phyloP scores from a whole-genome alignment of 352 stramenopile species.

The Phytophthora palmivora region DNA sequence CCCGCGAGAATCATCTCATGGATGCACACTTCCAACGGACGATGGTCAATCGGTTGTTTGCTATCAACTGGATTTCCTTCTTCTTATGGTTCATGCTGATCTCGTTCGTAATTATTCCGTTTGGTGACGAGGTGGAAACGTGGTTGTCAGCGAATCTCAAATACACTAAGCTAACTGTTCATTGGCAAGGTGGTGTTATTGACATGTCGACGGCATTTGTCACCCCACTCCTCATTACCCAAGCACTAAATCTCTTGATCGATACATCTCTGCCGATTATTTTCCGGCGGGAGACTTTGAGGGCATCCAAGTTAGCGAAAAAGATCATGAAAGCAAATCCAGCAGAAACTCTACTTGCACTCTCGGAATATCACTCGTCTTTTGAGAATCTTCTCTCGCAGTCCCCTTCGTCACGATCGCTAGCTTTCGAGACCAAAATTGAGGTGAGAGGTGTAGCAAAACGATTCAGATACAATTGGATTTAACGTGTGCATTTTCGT shows the following conservation, averaged over 20 bases:
- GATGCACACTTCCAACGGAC: slow-evolving; percentile 84
- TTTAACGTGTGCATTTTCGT: slow-evolving; percentile 9
- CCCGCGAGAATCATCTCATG: slow-evolving; percentile 84
- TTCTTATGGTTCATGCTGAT: slow-evolving; percentile 92
- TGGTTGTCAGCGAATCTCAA: slow-evolving; percentile 83
- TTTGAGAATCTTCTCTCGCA: slow-evolving; percentile 67
- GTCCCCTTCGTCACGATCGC: slow-evolving; percentile 28
- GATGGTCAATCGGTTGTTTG: slow-evolving; percentile 88
- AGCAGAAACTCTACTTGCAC: slow-evolving; percentile 77
- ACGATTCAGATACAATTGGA: background rate
- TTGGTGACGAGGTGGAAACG: slow-evolving; percentile 79
- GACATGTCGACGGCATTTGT: slow-evolving; percentile 90
- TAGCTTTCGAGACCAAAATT: slow-evolving; percentile 84
- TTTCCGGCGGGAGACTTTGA: slow-evolving; percentile 69
- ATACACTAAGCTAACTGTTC: slow-evolving; percentile 82
- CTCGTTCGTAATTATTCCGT: slow-evolving; percentile 88
- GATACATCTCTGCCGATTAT: slow-evolving; percentile 78
- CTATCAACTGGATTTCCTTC: slow-evolving; percentile 92
- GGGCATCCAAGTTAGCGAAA: slow-evolving; percentile 75
- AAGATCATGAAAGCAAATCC: slow-evolving; percentile 87
- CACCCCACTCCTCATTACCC: slow-evolving; percentile 84
- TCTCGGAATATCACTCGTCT: slow-evolving; percentile 85
- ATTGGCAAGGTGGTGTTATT: slow-evolving; percentile 87
- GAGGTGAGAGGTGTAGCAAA: slow-evolving; percentile 50
- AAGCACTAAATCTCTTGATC: slow-evolving; percentile 86